phyloP scores from a whole-genome alignment of 305 asterid species.

The Nicotiana rustica region DNA sequence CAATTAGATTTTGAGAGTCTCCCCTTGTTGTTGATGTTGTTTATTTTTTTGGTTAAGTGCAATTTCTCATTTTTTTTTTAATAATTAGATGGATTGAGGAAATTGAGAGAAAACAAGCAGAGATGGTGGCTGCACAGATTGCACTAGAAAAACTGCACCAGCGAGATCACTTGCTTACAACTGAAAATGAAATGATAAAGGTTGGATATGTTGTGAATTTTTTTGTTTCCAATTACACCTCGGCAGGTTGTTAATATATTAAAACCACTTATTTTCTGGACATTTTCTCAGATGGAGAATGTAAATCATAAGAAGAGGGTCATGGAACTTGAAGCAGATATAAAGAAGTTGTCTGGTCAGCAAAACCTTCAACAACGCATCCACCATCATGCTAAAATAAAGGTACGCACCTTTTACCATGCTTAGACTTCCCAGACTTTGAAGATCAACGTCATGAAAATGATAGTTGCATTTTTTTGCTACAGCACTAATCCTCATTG shows the following conservation, averaged over 20 bases:
- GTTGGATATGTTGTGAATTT: constrained; percentile 46
- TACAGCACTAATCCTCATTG: constrained; percentile 34
- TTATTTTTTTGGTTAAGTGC: neutral
- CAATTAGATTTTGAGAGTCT: constrained; percentile 34
- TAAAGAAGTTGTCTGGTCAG: constrained; percentile 87
- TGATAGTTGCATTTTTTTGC: neutral
- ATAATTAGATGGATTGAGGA: constrained; percentile 87
- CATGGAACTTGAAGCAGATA: constrained; percentile 78
- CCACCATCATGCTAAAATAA: constrained; percentile 97
- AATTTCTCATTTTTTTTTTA: constrained; percentile 33
- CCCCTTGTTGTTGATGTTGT: neutral
- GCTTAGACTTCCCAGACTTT: constrained; percentile 16
- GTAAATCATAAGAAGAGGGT: constrained; percentile 70
- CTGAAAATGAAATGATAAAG: constrained; percentile 89
- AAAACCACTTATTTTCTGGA: constrained; percentile 25
- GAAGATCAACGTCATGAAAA: neutral
- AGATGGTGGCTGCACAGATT: constrained; percentile 82
- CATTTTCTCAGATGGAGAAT: constrained; percentile 66
- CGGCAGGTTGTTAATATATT: constrained; percentile 6
- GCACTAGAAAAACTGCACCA: constrained; percentile 73
- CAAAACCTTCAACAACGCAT: constrained; percentile 97
- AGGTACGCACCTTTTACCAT: constrained; percentile 53
- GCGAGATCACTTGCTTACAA: constrained; percentile 63
- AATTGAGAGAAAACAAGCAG: constrained; percentile 94
- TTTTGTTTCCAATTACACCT: constrained; percentile 20